phyloP scores from a whole-genome alignment of 2,329 filamentous ascomycete species.

The Fusarium sterilihyphosum region DNA sequence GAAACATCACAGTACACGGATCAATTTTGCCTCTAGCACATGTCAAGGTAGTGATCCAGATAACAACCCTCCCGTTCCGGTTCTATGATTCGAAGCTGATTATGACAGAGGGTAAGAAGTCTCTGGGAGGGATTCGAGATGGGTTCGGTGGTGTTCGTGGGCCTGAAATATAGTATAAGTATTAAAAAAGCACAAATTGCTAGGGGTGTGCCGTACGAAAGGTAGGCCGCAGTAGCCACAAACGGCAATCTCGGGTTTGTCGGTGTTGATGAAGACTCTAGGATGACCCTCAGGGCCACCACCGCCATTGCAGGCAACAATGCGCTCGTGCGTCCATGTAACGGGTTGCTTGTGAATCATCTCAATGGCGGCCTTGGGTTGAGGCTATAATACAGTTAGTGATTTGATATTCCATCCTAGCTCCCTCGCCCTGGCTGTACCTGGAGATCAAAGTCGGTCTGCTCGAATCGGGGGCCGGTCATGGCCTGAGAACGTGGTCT shows the following conservation, averaged over 20 bases:
- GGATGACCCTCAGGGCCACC: slow-evolving; percentile 92
- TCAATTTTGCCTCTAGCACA: slow-evolving; percentile 10
- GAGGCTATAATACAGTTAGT: slow-evolving; percentile 69
- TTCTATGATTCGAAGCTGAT: slow-evolving; percentile 30
- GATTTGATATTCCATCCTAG: slow-evolving; percentile 6
- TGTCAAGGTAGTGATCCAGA: slow-evolving; percentile 14
- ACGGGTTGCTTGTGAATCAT: slow-evolving; percentile 97
- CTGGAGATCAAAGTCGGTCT: slow-evolving; percentile 93
- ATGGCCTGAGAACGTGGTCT: slow-evolving; percentile 83
- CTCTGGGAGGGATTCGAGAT: slow-evolving; percentile 82
- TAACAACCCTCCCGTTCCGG: slow-evolving; percentile 13
- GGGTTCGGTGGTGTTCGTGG: slow-evolving; percentile 85
- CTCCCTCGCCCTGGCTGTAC: slow-evolving; percentile 60
- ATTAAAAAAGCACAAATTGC: neutral
- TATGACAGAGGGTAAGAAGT: slow-evolving; percentile 82
- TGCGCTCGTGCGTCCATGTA: slow-evolving; percentile 83
- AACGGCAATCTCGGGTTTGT: slow-evolving; percentile 91
- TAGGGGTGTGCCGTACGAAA: slow-evolving; percentile 72
- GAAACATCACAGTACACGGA: slow-evolving; percentile 24
- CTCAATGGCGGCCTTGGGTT: slow-evolving; percentile 89
- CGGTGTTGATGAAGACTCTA: slow-evolving; percentile 95
- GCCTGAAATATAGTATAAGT: slow-evolving; percentile 65
- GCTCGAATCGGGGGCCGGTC: slow-evolving; percentile 94
- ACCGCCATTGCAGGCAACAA: slow-evolving; percentile 91
- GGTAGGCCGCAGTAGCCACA: slow-evolving; percentile 96